phyloP scores from a whole-genome alignment of 1,139 yeast genomes.

The Diutina catenulata region DNA sequence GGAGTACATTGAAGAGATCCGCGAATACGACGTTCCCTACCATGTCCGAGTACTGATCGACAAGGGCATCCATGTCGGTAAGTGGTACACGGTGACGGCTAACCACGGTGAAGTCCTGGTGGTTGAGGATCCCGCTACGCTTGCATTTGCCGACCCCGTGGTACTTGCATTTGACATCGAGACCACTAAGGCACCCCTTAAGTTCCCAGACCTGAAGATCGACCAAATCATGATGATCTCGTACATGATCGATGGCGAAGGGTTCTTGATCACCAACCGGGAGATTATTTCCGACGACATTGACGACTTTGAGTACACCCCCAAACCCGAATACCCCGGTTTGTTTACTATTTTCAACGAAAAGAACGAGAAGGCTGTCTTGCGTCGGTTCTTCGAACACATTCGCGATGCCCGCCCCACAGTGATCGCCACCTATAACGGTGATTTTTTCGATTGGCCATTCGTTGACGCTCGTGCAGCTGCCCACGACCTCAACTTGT shows the following conservation, averaged over 20 bases:
- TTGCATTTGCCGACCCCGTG: conserved; percentile 96
- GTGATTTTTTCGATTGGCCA: conserved; percentile 99
- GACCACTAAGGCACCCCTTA: conserved; percentile 92
- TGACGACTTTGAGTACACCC: conserved; percentile 95
- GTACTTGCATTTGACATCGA: conserved; percentile 96
- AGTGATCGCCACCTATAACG: conserved; percentile 93
- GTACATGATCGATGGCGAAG: conserved; percentile 98
- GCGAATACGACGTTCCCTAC: conserved; percentile 95
- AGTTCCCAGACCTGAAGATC: conserved; percentile 86
- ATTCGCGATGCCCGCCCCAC: conserved; percentile 83
- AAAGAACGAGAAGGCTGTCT: conserved; percentile 63
- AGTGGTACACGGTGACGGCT: conserved; percentile 83
- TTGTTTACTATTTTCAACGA: conserved; percentile 84
- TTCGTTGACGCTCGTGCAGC: conserved; percentile 84
- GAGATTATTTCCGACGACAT: conserved; percentile 92
- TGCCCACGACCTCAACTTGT: conserved; percentile 79
- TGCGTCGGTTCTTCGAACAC: conserved; percentile 79
- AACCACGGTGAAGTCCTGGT: conserved; percentile 44
- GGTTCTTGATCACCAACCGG: conserved; percentile 84
- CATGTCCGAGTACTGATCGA: conserved; percentile 95
- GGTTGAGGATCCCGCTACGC: conserved; percentile 56
- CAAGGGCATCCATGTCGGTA: conserved; percentile 75
- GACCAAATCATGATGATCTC: conserved; percentile 99
- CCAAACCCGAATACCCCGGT: conserved; percentile 94
- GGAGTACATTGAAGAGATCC: conserved; percentile 60